phyloP scores from a whole-genome alignment of 1,139 yeast genomes.

The Hansenula lynferdii region DNA sequence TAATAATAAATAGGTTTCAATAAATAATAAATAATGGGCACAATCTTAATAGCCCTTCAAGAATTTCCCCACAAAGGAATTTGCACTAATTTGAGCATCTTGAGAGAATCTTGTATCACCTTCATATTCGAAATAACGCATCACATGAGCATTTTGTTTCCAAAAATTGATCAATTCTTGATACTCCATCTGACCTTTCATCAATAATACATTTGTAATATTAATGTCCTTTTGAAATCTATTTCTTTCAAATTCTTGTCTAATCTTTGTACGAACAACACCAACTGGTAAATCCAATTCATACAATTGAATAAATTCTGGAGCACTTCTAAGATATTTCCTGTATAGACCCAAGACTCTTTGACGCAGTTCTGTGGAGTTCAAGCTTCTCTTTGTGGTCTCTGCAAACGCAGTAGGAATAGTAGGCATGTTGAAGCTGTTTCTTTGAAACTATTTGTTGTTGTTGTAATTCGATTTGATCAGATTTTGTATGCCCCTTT shows the following conservation, averaged over 20 bases:
- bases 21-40: too few species aligned
- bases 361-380: slow-evolving; percentile 55
- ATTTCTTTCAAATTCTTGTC: slow-evolving; percentile 88
- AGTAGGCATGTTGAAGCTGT: too few species aligned
- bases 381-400: slow-evolving; percentile 65
- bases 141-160: slow-evolving; percentile 86
- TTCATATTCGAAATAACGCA: slow-evolving; percentile 75
- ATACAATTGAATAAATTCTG: slow-evolving; percentile 62
- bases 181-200: slow-evolving; percentile 89
- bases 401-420: slow-evolving; percentile 82
- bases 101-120: slow-evolving; percentile 37
- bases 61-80: slow-evolving; percentile 66
- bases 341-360: slow-evolving; percentile 73
- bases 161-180: slow-evolving; percentile 87
- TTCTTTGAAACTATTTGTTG: too few species aligned
- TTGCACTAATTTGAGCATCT: slow-evolving; percentile 35
- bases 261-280: slow-evolving; percentile 71
- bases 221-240: slow-evolving; percentile 66
- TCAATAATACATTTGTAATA: slow-evolving; percentile 61
- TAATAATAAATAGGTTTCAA: slow-evolving; percentile 2
- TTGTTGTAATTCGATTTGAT: too few species aligned
- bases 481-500: too few species aligned
- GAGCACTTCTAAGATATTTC: slow-evolving; percentile 59
- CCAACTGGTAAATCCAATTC: slow-evolving; percentile 85
- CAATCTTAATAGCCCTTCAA: slow-evolving; percentile 45